Evolutionary conservation across 495 filamentous ascomycete genomes (phyloP), one percentile per base, ranked within the genome.

Genomic region (Letharia lupina): DNA sequence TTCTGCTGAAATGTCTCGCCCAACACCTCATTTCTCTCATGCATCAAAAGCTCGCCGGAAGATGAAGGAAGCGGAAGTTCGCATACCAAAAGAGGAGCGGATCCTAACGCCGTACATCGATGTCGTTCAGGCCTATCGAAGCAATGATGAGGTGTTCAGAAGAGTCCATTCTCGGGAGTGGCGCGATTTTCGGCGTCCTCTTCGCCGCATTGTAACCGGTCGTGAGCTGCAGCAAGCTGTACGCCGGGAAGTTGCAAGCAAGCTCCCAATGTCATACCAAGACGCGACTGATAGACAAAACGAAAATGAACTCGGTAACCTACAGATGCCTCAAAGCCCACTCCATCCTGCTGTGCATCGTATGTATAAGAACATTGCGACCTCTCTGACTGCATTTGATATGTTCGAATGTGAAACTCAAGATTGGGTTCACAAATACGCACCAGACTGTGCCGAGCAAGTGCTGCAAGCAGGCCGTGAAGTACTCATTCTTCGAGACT

Each of bases 371-470:
- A 80, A 78, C 8, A 81, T 98, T 31, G 72, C 76, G 23, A 78
- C 75, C 4, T 80, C 83, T 0, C 78, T 91, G 20, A 91, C 86
- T 1, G 86, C 94, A 20, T 97, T 94, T 71, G 95, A 99, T 75
- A 83, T 74, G 68, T 87, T 84, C 23, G 78, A 83, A 50, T 96
- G 87, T 69, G 94, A 98, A 70, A 80, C 77, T 1, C 77, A 80
- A 37, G 76, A 85, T 50, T 99, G 95, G 95, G 70, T 77, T 3
- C 87, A 92, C 40, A 99, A 99, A 69, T 96, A 97, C 78, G 85
- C 91, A 1, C 95, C 95, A 0, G 77, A 71, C 40, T 78, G 73
- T 35, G 86, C 91, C 2, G 78, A 78, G 9, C 84, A 93, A 65
- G 88, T 96, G 2, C 82, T 99, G 33, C 93, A 96, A 71, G 71